These are phyloP conservation scores for Diaporthe vaccinii DNA, from an alignment of 2,329 filamentous ascomycete genomes.

Conservation along the genomic window DNA sequence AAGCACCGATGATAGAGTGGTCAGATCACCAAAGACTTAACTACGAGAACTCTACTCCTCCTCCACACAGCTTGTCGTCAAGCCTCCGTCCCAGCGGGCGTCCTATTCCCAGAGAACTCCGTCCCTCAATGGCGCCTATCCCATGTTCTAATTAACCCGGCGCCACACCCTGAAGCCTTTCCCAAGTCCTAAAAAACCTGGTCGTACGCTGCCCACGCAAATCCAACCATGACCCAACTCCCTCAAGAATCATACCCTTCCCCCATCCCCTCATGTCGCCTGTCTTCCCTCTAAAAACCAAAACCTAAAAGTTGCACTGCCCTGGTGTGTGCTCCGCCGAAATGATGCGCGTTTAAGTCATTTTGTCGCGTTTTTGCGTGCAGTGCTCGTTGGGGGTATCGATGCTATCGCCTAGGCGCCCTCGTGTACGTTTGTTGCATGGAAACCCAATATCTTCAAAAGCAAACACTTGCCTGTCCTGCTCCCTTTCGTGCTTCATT, in stretches of 20 bases:
- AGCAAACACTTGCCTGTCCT: not conserved
- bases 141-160: not conserved
- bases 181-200: not conserved
- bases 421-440: constrained; percentile 23
- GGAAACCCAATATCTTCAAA: not conserved
- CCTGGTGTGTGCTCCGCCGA: not conserved
- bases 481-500: not conserved
- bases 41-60: not conserved
- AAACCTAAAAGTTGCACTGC: not conserved
- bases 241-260: not conserved
- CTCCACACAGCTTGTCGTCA: not conserved
- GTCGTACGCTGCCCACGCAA: not conserved
- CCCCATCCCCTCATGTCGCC: no score
- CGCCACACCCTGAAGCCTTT: not conserved
- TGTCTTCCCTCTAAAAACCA: not conserved
- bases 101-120: not conserved
- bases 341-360: not conserved
- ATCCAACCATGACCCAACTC: not conserved
- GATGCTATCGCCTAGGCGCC: constrained; percentile 21
- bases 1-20: no score
- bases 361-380: not conserved
- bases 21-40: not conserved
- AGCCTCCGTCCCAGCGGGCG: not conserved
- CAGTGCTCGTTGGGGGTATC: constrained; percentile 6
- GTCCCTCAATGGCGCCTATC: not conserved